Conservation (phyloP, 352 stramenopile genomes). For the Elongisporangium anandrum region DNA sequence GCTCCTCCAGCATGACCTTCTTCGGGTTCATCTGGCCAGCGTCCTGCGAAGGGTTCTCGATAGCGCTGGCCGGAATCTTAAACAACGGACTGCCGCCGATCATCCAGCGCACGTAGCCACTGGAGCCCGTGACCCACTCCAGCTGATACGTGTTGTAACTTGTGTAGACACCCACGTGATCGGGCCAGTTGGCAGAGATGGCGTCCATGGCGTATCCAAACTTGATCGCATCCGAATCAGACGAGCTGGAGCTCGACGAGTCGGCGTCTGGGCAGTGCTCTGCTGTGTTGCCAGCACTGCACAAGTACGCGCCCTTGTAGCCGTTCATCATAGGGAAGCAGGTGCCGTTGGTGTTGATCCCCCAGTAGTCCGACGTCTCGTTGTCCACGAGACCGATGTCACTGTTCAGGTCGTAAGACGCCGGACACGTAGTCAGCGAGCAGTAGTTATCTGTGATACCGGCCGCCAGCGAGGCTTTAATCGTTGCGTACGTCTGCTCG, state of each 20-base stretch:
- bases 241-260: no score
- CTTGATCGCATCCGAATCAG: no score
- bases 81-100: slow-evolving; percentile 85
- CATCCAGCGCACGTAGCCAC: slow-evolving; percentile 70
- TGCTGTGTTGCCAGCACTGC: slow-evolving; percentile 11
- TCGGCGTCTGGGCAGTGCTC: no score
- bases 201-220: slow-evolving; percentile 84
- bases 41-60: slow-evolving; percentile 55
- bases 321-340: slow-evolving; percentile 25
- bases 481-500: slow-evolving; percentile 15
- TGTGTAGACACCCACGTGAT: slow-evolving; percentile 44
- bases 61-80: slow-evolving; percentile 68
- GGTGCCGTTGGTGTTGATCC: slow-evolving; percentile 13
- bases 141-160: slow-evolving; percentile 46
- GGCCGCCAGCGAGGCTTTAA: slow-evolving; percentile 13
- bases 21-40: slow-evolving; percentile 45
- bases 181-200: slow-evolving; percentile 47
- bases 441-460: slow-evolving; percentile 30
- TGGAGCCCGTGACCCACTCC: slow-evolving; percentile 47
- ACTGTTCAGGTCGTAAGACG: slow-evolving; percentile 20
- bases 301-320: slow-evolving; percentile 13
- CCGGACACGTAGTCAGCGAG: slow-evolving; percentile 17
- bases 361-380: slow-evolving; percentile 15
- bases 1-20: slow-evolving; percentile 88
- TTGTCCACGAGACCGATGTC: slow-evolving; percentile 20